Conservation (phyloP, 371 early-diverging fungal genomes). For the Mucor velutinosus region DNA sequence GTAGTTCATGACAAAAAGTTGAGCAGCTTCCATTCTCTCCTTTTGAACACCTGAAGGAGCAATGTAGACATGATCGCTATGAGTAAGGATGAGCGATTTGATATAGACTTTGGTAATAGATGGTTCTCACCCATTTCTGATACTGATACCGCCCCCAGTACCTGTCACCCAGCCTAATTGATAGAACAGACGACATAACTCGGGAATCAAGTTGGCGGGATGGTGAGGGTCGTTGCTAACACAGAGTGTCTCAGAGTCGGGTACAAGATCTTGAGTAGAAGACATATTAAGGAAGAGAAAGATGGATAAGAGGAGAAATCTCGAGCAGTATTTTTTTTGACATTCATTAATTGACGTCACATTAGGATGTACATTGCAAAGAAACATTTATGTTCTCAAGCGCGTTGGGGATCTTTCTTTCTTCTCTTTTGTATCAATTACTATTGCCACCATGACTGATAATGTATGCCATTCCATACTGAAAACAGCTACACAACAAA, state of each 20-base stretch:
- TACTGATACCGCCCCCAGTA: slow-evolving; percentile 95
- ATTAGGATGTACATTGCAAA: neutral
- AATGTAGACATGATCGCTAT: slow-evolving; percentile 78
- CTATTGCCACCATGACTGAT: slow-evolving; percentile 38
- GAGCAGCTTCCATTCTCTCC: slow-evolving; percentile 84
- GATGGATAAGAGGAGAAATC: neutral
- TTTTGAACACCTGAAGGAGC: slow-evolving; percentile 97
- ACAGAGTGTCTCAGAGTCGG: slow-evolving; percentile 47
- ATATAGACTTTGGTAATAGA: neutral
- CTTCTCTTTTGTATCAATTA: neutral
- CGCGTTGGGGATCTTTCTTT: neutral
- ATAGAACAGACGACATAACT: slow-evolving; percentile 91
- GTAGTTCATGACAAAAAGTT: slow-evolving; percentile 84
- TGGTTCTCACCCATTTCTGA: slow-evolving; percentile 63
- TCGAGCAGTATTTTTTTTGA: neutral
- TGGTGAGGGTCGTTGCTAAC: slow-evolving; percentile 68
- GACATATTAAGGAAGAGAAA: neutral
- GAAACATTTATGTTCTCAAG: neutral
- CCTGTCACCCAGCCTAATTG: slow-evolving; percentile 95
- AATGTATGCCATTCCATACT: slow-evolving; percentile 48
- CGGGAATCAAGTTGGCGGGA: slow-evolving; percentile 92
- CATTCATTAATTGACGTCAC: neutral
- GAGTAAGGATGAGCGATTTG: neutral
- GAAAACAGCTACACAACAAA: slow-evolving; percentile 46
- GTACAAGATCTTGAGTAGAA: neutral